These are phyloP conservation scores for Daldinia vernicosa DNA, from an alignment of 495 filamentous ascomycete genomes.

Conservation along the genomic window DNA sequence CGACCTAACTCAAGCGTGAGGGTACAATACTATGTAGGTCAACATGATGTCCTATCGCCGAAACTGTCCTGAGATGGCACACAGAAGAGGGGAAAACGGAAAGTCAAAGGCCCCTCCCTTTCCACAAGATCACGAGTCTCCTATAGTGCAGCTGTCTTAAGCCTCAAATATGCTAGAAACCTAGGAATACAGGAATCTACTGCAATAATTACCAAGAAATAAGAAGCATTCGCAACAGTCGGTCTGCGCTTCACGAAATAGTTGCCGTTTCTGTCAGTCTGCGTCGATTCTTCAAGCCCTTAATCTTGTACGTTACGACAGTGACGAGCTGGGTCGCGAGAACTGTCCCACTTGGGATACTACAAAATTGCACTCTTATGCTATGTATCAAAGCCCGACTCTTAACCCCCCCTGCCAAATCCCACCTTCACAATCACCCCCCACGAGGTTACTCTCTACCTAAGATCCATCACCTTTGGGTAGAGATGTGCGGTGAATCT, in stretches of 20 bases:
- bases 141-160: neutral
- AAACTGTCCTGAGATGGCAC: slow-evolving; percentile 4
- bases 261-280: slow-evolving; percentile 31
- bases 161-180: neutral
- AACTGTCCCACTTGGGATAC: slow-evolving; percentile 34
- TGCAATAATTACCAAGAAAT: neutral
- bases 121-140: slow-evolving; percentile 14
- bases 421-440: slow-evolving; percentile 10
- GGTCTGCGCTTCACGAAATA: slow-evolving; percentile 27
- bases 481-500: neutral
- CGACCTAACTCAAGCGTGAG: slow-evolving; percentile 24
- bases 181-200: neutral
- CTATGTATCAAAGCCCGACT: slow-evolving; percentile 20
- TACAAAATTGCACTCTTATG: slow-evolving; percentile 18
- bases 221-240: slow-evolving; percentile 13
- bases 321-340: slow-evolving; percentile 31
- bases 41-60: slow-evolving; percentile 12
- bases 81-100: slow-evolving; percentile 13
- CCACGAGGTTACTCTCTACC: slow-evolving; percentile 4
- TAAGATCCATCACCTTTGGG: neutral
- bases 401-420: slow-evolving; percentile 22
- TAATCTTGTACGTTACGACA: slow-evolving; percentile 39
- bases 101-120: slow-evolving; percentile 23
- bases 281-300: slow-evolving; percentile 31
- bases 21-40: too few relatives aligned